Evolutionary conservation across 176 grass and related monocot species (phyloP).

Genomic region (Triticum urartu): DNA sequence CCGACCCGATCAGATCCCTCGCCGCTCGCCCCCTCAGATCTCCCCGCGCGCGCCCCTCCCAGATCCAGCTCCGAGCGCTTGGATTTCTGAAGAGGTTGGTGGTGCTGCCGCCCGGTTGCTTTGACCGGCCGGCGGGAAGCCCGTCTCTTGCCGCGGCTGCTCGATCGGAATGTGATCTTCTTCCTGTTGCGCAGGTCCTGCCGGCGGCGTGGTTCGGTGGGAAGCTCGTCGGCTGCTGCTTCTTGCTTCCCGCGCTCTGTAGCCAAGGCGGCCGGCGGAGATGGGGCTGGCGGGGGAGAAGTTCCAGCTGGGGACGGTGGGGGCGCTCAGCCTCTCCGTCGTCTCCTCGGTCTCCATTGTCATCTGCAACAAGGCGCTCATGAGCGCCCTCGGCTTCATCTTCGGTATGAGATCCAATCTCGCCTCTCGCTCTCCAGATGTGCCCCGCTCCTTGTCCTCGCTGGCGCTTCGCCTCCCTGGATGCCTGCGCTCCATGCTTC

Average conservation of each 20-base stretch:
- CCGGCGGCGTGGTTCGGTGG: neutral
- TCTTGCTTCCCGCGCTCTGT: neutral
- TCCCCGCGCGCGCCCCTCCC: slow-evolving; percentile 5
- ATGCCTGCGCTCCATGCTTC: slow-evolving; percentile 14
- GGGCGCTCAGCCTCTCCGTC: slow-evolving; percentile 84
- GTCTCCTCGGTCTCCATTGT: slow-evolving; percentile 98
- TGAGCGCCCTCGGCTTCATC: slow-evolving; percentile 93
- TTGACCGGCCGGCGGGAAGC: slow-evolving; percentile 12
- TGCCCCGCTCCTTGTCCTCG: neutral
- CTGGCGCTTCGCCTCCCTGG: neutral
- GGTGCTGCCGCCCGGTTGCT: neutral
- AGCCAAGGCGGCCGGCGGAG: slow-evolving; percentile 14
- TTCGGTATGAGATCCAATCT: slow-evolving; percentile 80
- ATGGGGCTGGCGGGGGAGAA: slow-evolving; percentile 82
- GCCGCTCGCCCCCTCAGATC: slow-evolving; percentile 12
- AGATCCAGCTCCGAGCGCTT: slow-evolving; percentile 29
- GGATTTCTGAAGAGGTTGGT: slow-evolving; percentile 18
- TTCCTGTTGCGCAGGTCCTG: slow-evolving; percentile 29
- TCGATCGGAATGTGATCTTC: slow-evolving; percentile 37
- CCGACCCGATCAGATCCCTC: slow-evolving; percentile 23
- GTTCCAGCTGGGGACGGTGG: slow-evolving; percentile 95
- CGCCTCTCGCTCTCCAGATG: neutral
- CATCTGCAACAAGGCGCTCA: slow-evolving; percentile 98
- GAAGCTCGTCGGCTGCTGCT: neutral
- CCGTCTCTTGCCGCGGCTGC: neutral